Evolutionary conservation across 2,329 filamentous ascomycete species (phyloP).

Genomic region (Blastomyces silverae): DNA sequence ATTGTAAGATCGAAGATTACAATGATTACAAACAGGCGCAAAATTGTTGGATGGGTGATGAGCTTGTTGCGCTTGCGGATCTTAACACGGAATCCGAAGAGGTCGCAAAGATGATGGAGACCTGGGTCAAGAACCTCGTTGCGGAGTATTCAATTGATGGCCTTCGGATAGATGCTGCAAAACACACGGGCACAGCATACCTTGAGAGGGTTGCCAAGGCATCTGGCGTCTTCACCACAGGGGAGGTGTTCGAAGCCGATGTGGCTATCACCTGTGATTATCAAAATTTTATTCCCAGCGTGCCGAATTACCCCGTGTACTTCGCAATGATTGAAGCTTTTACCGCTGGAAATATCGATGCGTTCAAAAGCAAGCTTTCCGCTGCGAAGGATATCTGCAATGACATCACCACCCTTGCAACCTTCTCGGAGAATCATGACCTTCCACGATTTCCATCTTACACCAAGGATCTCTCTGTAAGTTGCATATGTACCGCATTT

Average conservation of each 20-base stretch:
- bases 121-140: constrained; percentile 40
- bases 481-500: neutral
- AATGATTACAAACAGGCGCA: constrained; percentile 42
- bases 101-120: constrained; percentile 37
- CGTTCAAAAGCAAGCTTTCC: constrained; percentile 11
- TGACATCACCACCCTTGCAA: constrained; percentile 44
- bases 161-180: constrained; percentile 46
- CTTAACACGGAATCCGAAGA: constrained; percentile 41
- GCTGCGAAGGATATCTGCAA: constrained; percentile 31
- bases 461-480: constrained; percentile 45
- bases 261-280: constrained; percentile 37
- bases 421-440: constrained; percentile 57
- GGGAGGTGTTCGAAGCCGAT: constrained; percentile 41
- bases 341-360: constrained; percentile 7
- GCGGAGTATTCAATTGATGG: constrained; percentile 46
- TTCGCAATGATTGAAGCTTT: constrained; percentile 9
- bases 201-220: constrained; percentile 35
- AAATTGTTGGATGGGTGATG: constrained; percentile 51
- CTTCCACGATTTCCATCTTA: constrained; percentile 48
- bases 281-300: constrained; percentile 40
- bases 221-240: constrained; percentile 42
- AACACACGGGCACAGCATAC: constrained; percentile 42
- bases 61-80: constrained; percentile 51
- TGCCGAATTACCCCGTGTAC: constrained; percentile 45
- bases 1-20: constrained; percentile 51